Evolutionary conservation across 2,329 filamentous ascomycete genomes (phyloP), one percentile per base, ranked within the genome.

Genomic region (Trichoderma breve): DNA sequence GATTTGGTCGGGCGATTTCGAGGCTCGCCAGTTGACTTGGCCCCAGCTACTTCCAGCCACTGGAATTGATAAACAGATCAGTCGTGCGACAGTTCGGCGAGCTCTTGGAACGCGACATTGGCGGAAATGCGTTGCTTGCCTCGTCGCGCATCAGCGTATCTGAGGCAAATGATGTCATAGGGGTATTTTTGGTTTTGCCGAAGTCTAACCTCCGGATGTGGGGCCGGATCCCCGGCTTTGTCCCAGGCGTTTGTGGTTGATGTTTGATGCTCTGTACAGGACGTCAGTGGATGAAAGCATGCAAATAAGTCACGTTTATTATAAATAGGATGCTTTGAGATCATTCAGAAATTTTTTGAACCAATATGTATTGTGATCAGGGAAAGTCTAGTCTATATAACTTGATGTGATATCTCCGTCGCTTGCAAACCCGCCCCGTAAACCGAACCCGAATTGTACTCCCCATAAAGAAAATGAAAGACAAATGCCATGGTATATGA

Each of bases 301-400:
- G 14, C 53, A 57, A 57, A 15, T 28, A 57, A 28, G 9, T 55
- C 21, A 47, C 8, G 9, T 47, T 0, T 11, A 47, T n/a, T 47
- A 18, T 15, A 47, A 47, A 21, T n/a, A 18, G 1, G 18, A 39
- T n/a, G 7, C 11, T 11, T 6, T 32, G 15, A 11, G 4, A 58
- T n/a, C 7, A 21, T 58, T 26, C 7, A 26, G 14, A 21, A 61
- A 11, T 9, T 39, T 39, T n/a, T 28, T 36, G 47, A 26, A 36
- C 21, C 30, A 55, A 3, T 55, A 28, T 66, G 18, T 55, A 24
- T 36, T 66, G 32, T 53, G 5, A 21, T 55, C 6, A 55, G 12
- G 4, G 63, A 36, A 55, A 55, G 43, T 66, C 63, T 66, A 66
- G 63, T 66, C 63, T 66, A 66, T 66, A 26, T 66, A 65, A 43